phyloP scores from a whole-genome alignment of 306 rosid species.

The Echinosophora koreensis region DNA sequence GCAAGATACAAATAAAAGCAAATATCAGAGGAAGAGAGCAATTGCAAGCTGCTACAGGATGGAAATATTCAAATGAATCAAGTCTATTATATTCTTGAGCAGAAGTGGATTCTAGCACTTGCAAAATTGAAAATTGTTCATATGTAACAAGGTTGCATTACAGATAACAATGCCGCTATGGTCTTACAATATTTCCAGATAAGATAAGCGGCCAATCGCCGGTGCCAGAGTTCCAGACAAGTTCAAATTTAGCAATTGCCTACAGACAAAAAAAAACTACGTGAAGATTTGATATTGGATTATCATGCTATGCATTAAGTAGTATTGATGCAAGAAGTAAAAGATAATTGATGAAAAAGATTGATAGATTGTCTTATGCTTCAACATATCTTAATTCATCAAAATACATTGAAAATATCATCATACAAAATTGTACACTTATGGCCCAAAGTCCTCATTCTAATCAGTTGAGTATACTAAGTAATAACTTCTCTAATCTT shows the following conservation, averaged over 20 bases:
- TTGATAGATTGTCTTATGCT: background rate
- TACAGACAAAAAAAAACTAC: conserved; percentile 47
- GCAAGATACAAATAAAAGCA: conserved; percentile 37
- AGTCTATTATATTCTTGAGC: conserved; percentile 33
- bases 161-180: conserved; percentile 24
- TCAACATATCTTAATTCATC: conserved; percentile 19
- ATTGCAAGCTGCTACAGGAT: conserved; percentile 26
- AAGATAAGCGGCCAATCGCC: conserved; percentile 71
- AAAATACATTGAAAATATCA: conserved; percentile 2
- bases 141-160: background rate
- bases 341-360: conserved; percentile 1
- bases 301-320: conserved; percentile 33
- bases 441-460: background rate
- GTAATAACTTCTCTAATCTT: background rate
- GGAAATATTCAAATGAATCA: conserved; percentile 27
- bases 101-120: conserved; percentile 22
- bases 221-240: conserved; percentile 77
- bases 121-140: conserved; percentile 12
- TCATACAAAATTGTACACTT: conserved; percentile 16
- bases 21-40: conserved; percentile 40
- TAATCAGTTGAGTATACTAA: background rate
- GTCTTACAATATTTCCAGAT: conserved; percentile 73
- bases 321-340: conserved; percentile 11
- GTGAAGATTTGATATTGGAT: conserved; percentile 31
- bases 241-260: conserved; percentile 75